These are phyloP conservation scores for Nannochloropsis oceanica DNA, from an alignment of 108 stramenopile genomes.

Conservation along the genomic window DNA sequence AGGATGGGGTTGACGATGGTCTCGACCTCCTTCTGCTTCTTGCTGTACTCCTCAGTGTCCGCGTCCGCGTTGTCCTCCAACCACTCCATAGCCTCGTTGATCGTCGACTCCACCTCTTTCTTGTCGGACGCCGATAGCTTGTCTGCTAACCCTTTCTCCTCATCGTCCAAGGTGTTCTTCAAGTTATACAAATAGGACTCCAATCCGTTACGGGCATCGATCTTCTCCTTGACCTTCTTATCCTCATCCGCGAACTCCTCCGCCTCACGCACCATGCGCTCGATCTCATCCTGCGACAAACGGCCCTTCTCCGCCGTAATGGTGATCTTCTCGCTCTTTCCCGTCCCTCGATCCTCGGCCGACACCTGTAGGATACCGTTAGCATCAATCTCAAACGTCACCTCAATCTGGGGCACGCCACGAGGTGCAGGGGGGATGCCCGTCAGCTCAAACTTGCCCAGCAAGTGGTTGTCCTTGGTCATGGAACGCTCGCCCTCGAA, in stretches of 20 bases:
- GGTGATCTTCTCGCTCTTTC: constrained; percentile 62
- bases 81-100: constrained; percentile 86
- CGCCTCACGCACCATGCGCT: constrained; percentile 74
- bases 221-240: constrained; percentile 62
- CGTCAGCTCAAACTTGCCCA: constrained; percentile 70
- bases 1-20: constrained; percentile 70
- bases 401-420: constrained; percentile 79
- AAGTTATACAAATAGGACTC: constrained; percentile 83
- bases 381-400: constrained; percentile 77
- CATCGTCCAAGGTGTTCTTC: constrained; percentile 64
- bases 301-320: constrained; percentile 76
- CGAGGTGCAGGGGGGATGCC: constrained; percentile 85
- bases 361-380: constrained; percentile 84
- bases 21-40: constrained; percentile 77
- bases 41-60: constrained; percentile 59
- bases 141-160: constrained; percentile 59
- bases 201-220: constrained; percentile 70
- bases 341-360: constrained; percentile 75
- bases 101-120: constrained; percentile 55
- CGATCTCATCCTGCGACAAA: constrained; percentile 61
- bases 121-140: constrained; percentile 69
- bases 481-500: constrained; percentile 90
- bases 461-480: constrained; percentile 64
- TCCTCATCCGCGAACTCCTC: constrained; percentile 74
- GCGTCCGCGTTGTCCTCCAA: constrained; percentile 81